These are phyloP conservation scores for Microdochium paspali DNA, from an alignment of 2,329 filamentous ascomycete species.

Conservation along the genomic window DNA sequence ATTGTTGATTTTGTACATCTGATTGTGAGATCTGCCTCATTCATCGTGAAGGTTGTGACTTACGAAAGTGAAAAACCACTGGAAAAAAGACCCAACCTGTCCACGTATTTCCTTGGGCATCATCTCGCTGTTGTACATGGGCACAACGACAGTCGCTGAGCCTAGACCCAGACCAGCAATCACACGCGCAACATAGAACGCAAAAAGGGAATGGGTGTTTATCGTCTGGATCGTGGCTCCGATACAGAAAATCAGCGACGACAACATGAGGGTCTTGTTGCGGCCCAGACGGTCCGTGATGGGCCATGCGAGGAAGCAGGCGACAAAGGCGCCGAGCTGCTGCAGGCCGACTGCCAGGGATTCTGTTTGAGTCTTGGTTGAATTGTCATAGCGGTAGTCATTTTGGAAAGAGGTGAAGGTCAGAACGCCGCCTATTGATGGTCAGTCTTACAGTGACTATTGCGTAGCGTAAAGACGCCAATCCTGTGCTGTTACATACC, in stretches of 20 bases:
- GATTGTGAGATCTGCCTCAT: no score
- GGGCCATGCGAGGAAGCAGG: conserved; percentile 22
- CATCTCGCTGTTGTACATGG: conserved; percentile 30
- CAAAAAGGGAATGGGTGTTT: conserved; percentile 26
- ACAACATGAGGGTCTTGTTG: conserved; percentile 21
- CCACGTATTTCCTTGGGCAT: conserved; percentile 32
- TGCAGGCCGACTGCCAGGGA: conserved; percentile 20
- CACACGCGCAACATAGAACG: conserved; percentile 21
- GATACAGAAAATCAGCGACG: conserved; percentile 30
- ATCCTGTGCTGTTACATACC: conserved; percentile 8
- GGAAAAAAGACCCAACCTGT: conserved; percentile 39
- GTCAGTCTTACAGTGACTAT: background rate
- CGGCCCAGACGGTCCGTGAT: conserved; percentile 18
- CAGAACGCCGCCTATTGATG: conserved; percentile 19
- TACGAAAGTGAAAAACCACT: conserved; percentile 32
- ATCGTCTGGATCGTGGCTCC: conserved; percentile 31
- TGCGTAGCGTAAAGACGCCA: no score
- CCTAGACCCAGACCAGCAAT: conserved; percentile 21
- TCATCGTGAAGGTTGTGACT: no score
- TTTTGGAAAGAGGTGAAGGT: conserved; percentile 17
- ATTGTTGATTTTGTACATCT: no score
- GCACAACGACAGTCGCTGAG: conserved; percentile 23
- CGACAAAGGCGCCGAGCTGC: conserved; percentile 21
- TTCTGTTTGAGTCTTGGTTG: conserved; percentile 13
- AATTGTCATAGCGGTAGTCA: conserved; percentile 16